Evolutionary conservation across 2,329 filamentous ascomycete genomes (phyloP), one percentile per base, ranked within the genome.

Genomic region (Paecilomyces variotii): DNA sequence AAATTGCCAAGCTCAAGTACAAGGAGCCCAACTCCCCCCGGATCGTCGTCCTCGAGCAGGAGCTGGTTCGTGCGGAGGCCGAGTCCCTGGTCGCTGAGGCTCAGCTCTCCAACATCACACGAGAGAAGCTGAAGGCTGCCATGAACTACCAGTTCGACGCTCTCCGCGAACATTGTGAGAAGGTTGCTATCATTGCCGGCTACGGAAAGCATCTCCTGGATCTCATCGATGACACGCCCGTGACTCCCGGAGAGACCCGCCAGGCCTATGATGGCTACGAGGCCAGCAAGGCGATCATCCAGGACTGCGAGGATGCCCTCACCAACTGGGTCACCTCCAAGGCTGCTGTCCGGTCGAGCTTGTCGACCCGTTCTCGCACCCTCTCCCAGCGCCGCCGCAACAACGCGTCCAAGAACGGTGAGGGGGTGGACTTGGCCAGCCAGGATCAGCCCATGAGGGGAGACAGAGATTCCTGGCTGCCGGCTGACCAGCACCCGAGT

Each of bases 121-220:
- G 94, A 69, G 93, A 99, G 80, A 99, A 99, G 84, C 87, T 99
- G 74, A 99, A 99, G 85, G 89, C 93, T 56, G 94, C 94, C 49
- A 99, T 97, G 79, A 89, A 88, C 57, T 99, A 97, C 80, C 94
- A 99, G 74, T 99, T 99, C 69, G 93, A 99, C 72, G 94, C 94
- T 51, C 86, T 99, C 64, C 90, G 91, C 61, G 94, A 99, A 81
- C 94, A 97, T 79, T 94, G 89, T 75, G 94, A 99, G 79, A 99
- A 99, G 82, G 84, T 97, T 26, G 94, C 94, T 71, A 95, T 99
- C 73, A 96, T 99, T 70, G 94, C 94, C 49, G 92, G 93, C 60
- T 99, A 91, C 75, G 94, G 94, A 70, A 99, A 97, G 82, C 94
- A 99, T 74, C 84, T 99, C n/a, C 84, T 99, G 51, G 92, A 97